These are phyloP conservation scores for Annulohypoxylon bovei DNA, from an alignment of 495 filamentous ascomycete genomes.

Conservation along the genomic window DNA sequence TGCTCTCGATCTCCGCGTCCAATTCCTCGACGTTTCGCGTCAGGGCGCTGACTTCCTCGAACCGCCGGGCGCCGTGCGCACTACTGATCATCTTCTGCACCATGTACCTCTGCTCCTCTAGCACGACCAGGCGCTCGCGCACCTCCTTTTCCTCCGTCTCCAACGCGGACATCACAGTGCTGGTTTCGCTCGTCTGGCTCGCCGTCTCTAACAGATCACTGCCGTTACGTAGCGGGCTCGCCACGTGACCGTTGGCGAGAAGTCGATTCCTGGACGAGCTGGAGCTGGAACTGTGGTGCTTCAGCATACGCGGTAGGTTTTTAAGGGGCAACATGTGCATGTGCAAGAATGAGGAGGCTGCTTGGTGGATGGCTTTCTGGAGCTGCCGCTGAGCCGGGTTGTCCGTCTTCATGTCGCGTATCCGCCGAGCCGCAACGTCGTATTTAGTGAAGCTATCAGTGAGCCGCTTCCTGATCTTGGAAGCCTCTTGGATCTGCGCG, in stretches of 20 bases:
- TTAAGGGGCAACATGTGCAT: slow-evolving; percentile 94
- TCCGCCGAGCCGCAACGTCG: slow-evolving; percentile 81
- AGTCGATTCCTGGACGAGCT: slow-evolving; percentile 51
- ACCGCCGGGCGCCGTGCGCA: slow-evolving; percentile 81
- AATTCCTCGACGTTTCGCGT: slow-evolving; percentile 86
- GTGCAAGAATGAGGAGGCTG: slow-evolving; percentile 85
- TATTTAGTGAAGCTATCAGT: slow-evolving; percentile 93
- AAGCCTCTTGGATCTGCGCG: slow-evolving; percentile 83
- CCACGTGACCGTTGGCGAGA: slow-evolving; percentile 46
- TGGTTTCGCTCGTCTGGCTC: slow-evolving; percentile 67
- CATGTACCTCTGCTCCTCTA: slow-evolving; percentile 95
- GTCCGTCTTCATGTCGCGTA: slow-evolving; percentile 77
- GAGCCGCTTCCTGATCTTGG: slow-evolving; percentile 88
- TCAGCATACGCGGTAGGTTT: slow-evolving; percentile 82
- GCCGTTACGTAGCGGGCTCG: slow-evolving; percentile 55
- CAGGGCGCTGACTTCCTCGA: slow-evolving; percentile 88
- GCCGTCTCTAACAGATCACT: slow-evolving; percentile 64
- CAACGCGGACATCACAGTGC: slow-evolving; percentile 73
- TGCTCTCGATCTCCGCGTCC: slow-evolving; percentile 79
- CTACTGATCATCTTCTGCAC: slow-evolving; percentile 88
- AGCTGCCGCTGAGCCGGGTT: slow-evolving; percentile 78
- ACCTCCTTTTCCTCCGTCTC: slow-evolving; percentile 89
- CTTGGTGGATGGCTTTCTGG: slow-evolving; percentile 85
- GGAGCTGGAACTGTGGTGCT: slow-evolving; percentile 66
- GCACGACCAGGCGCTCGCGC: slow-evolving; percentile 82